A percentile compares a stretch with the other conserved stretches of the same genome.
phyloP scores from a whole-genome alignment of 2,329 filamentous ascomycete species.

The Apiospora hydei region DNA sequence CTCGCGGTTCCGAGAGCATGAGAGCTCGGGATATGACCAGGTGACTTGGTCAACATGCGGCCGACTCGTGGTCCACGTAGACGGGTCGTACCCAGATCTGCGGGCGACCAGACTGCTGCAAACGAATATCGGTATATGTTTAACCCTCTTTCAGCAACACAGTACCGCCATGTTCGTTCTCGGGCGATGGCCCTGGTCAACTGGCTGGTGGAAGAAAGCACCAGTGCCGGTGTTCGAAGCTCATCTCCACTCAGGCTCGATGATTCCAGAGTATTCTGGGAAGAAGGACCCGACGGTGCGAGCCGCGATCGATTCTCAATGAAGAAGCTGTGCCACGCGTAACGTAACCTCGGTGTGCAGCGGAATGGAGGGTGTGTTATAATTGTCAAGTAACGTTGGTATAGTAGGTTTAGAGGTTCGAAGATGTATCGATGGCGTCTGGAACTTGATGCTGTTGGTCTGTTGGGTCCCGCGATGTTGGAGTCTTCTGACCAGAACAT shows the following conservation, averaged over 20 bases:
- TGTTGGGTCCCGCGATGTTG: background rate
- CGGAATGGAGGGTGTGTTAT: background rate
- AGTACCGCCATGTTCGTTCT: background rate
- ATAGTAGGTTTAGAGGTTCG: background rate
- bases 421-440: background rate
- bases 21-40: slow-evolving; percentile 7
- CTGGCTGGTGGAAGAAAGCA: background rate
- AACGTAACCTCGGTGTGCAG: slow-evolving; percentile 5
- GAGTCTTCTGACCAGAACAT: background rate
- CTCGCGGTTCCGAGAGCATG: background rate
- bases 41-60: slow-evolving; percentile 5
- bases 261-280: background rate
- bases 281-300: background rate
- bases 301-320: background rate
- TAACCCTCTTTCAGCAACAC: background rate
- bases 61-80: background rate
- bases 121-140: too few relatives aligned
- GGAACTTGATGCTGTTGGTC: background rate
- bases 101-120: background rate
- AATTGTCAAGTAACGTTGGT: background rate
- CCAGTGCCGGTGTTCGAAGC: background rate
- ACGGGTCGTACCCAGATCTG: background rate
- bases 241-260: background rate
- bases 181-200: background rate
- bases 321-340: slow-evolving; percentile 1